phyloP scores from a whole-genome alignment of 169 alveolate genomes.

The Eimeria brunetti region DNA sequence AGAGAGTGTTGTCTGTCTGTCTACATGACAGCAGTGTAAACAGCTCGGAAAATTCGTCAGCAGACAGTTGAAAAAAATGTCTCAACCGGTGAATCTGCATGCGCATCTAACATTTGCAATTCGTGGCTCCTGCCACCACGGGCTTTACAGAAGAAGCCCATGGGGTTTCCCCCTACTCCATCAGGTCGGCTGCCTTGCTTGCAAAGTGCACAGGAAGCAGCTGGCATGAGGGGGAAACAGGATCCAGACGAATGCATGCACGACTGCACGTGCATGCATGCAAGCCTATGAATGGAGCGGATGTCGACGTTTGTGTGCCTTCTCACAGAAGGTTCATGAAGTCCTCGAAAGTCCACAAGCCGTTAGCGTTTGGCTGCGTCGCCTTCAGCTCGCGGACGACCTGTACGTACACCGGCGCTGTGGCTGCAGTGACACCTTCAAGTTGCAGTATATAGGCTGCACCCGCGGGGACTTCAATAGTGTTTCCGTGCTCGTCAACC shows the following conservation, averaged over 20 bases:
- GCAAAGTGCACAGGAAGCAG: background rate
- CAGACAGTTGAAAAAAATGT: background rate
- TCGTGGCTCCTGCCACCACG: background rate
- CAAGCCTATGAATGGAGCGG: too few relatives aligned
- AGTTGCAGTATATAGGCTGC: slow-evolving; percentile 48
- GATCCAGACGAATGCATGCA: background rate
- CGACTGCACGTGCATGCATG: too few relatives aligned
- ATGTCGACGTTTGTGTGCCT: too few relatives aligned
- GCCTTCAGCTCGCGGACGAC: slow-evolving; percentile 66
- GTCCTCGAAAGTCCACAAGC: slow-evolving; percentile 55
- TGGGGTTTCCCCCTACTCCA: background rate
- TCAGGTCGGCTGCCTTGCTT: background rate
- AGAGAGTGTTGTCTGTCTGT: background rate
- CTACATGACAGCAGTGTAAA: background rate
- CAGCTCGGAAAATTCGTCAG: background rate
- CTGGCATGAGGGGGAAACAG: background rate
- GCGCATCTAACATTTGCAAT: background rate
- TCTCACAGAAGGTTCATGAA: slow-evolving; percentile 52
- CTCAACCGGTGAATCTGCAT: background rate
- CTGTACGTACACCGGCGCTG: slow-evolving; percentile 64
- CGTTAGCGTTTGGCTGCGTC: slow-evolving; percentile 37
- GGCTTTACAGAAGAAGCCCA: background rate
- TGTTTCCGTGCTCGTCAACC: slow-evolving; percentile 27
- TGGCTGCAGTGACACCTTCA: slow-evolving; percentile 71
- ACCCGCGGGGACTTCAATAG: slow-evolving; percentile 43